Percentiles rank a stretch among this genome's conserved stretches.
Conservation (phyloP, 106 monocot genomes). For the Agapanthus africanus region DNA sequence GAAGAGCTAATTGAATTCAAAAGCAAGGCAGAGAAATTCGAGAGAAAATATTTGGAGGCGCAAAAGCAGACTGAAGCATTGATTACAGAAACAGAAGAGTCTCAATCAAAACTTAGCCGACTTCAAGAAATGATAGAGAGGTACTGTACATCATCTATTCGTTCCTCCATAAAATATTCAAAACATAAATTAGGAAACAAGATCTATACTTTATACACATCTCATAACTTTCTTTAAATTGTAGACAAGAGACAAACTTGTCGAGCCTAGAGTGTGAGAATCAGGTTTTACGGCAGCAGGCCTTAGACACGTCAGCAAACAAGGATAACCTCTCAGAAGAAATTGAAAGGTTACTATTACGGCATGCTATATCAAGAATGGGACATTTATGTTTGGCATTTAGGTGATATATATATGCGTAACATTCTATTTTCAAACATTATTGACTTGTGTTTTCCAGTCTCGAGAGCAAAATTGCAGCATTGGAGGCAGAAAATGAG, state of each 20-base stretch:
- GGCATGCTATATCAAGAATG: background rate
- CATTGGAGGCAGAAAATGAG: constrained; percentile 68
- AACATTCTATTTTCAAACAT: background rate
- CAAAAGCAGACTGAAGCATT: constrained; percentile 51
- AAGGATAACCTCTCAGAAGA: constrained; percentile 68
- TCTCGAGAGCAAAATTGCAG: constrained; percentile 57
- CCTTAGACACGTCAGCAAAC: constrained; percentile 60
- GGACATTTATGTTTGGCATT: background rate
- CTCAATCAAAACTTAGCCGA: constrained; percentile 43
- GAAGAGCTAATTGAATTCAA: constrained; percentile 58
- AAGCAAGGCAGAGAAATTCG: constrained; percentile 75
- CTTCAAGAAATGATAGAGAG: constrained; percentile 82
- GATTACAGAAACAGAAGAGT: constrained; percentile 59
- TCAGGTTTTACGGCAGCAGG: constrained; percentile 77
- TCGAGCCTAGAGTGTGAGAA: constrained; percentile 80
- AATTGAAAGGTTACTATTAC: constrained; percentile 57
- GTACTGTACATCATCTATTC: constrained; percentile 15
- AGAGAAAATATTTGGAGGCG: constrained; percentile 50
- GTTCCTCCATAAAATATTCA: background rate
- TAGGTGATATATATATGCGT: background rate
- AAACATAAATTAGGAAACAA: background rate
- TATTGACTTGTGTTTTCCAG: constrained; percentile 17
- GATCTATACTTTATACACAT: background rate
- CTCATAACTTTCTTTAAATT: constrained; percentile 4
- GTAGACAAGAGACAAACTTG: constrained; percentile 71